Evolutionary conservation across 805 yeast species (phyloP).

Genomic region (Wickerhamomyces hampshirensis): DNA sequence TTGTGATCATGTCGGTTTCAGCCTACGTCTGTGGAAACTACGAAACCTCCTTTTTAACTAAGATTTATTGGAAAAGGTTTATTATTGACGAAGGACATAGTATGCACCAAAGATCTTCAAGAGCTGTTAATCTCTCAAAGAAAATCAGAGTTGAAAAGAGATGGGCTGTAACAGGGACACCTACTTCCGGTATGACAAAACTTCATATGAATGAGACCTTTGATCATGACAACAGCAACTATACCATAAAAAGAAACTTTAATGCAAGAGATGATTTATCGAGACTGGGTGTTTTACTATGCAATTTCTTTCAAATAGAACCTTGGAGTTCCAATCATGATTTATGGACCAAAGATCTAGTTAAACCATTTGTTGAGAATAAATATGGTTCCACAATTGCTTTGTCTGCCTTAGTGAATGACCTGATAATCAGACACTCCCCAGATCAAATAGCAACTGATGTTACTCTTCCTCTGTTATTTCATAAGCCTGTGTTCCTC

Average conservation of each 20-base stretch:
- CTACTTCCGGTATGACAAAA: constrained; percentile 64
- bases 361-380: constrained; percentile 42
- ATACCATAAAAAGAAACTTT: constrained; percentile 45
- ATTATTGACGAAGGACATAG: constrained; percentile 77
- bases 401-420: constrained; percentile 37
- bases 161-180: constrained; percentile 78
- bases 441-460: constrained; percentile 51
- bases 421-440: constrained; percentile 53
- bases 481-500: constrained; percentile 53
- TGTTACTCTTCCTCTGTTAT: constrained; percentile 51
- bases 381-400: constrained; percentile 37
- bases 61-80: constrained; percentile 60
- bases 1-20: constrained; percentile 46
- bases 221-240: constrained; percentile 22
- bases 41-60: constrained; percentile 32
- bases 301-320: constrained; percentile 50
- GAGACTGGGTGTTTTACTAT: constrained; percentile 47
- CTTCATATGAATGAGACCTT: constrained; percentile 36
- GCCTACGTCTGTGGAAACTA: constrained; percentile 37
- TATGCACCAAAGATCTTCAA: constrained; percentile 47
- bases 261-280: constrained; percentile 48
- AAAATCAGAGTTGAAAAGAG: constrained; percentile 51
- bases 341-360: constrained; percentile 42
- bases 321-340: constrained; percentile 49
- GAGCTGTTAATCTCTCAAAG: constrained; percentile 45